phyloP scores from a whole-genome alignment of 176 grass and related monocot genomes.

The Juncus effusus region DNA sequence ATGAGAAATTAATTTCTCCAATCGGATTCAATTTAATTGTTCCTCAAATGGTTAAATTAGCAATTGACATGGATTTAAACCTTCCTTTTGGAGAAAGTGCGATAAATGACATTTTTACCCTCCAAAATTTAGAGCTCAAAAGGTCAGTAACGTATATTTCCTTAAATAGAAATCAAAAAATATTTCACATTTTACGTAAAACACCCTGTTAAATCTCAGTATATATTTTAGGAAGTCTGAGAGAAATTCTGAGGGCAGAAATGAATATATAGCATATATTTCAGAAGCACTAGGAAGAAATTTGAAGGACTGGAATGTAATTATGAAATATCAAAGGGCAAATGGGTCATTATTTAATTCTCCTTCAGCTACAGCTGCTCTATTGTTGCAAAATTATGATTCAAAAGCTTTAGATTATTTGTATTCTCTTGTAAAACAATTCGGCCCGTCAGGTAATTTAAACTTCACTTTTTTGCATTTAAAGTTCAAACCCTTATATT shows the following conservation, averaged over 20 bases:
- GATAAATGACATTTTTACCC: constrained; percentile 24
- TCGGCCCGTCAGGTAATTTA: constrained; percentile 50
- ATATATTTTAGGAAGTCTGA: constrained; percentile 32
- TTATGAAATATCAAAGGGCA: constrained; percentile 56
- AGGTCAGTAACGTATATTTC: constrained; percentile 35
- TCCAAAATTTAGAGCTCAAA: constrained; percentile 45
- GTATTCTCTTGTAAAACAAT: constrained; percentile 40
- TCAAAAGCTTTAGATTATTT: constrained; percentile 58
- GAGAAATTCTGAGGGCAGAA: constrained; percentile 35
- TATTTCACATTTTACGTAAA: not conserved
- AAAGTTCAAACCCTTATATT: not conserved
- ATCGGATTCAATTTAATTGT: constrained; percentile 74
- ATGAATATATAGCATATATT: constrained; percentile 65
- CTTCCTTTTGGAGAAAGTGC: constrained; percentile 33
- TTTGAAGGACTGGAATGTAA: constrained; percentile 41
- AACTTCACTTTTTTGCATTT: not conserved
- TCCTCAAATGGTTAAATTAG: constrained; percentile 49
- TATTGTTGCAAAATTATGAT: constrained; percentile 38
- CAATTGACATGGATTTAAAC: constrained; percentile 44
- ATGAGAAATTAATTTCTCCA: constrained; percentile 38
- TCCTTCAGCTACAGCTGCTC: constrained; percentile 55
- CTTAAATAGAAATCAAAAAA: no score
- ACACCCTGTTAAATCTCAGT: not conserved
- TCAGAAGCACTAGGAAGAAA: constrained; percentile 54
- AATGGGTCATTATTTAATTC: constrained; percentile 74